Evolutionary conservation across 345 rosid species (phyloP).

Genomic region (Populus ilicifolia): DNA sequence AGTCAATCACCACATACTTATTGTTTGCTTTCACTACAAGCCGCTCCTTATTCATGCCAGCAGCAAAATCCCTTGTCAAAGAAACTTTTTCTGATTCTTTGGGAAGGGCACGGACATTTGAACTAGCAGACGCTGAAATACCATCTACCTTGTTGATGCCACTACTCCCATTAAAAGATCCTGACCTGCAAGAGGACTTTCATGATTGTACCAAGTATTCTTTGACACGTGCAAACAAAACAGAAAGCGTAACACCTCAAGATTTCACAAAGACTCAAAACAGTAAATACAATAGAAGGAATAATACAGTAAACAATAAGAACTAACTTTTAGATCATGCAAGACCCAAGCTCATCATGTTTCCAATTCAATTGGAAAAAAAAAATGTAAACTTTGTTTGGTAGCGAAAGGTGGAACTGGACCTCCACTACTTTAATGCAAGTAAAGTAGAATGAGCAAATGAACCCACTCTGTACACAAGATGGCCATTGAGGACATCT

Average conservation of each 20-base stretch:
- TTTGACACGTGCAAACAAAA: background rate
- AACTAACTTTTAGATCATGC: background rate
- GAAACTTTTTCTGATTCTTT: constrained; percentile 44
- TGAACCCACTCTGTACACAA: background rate
- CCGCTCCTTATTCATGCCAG: constrained; percentile 41
- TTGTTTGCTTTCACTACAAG: constrained; percentile 35
- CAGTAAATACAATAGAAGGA: background rate
- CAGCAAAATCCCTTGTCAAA: constrained; percentile 33
- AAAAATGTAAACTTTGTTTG: background rate
- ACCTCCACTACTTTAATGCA: background rate
- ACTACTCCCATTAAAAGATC: constrained; percentile 31
- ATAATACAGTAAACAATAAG: background rate
- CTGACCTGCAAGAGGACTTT: constrained; percentile 35
- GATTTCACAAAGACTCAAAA: background rate
- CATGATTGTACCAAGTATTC: background rate
- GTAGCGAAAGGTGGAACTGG: too few relatives aligned
- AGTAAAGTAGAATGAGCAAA: background rate
- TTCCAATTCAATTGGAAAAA: background rate
- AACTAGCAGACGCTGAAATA: constrained; percentile 22
- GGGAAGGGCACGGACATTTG: constrained; percentile 28
- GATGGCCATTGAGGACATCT: background rate
- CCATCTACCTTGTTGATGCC: constrained; percentile 36
- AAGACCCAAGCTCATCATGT: background rate
- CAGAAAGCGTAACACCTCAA: background rate
- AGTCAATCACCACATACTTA: constrained; percentile 35